phyloP scores from a whole-genome alignment of 2,329 filamentous ascomycete species.

The Fusarium penzigii region DNA sequence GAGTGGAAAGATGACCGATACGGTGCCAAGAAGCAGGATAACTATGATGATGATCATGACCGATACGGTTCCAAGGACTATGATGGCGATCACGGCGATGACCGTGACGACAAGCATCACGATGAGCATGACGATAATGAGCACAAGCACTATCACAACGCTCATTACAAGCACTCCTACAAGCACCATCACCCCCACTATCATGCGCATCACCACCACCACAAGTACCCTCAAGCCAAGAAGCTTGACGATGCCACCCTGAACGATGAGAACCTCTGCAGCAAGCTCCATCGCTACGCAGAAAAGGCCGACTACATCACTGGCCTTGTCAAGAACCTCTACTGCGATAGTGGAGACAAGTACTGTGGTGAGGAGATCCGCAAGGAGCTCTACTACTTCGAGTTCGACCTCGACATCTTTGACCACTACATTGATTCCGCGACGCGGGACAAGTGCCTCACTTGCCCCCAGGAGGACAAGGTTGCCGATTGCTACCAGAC shows the following conservation, averaged over 20 bases:
- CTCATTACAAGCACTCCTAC: conserved; percentile 4
- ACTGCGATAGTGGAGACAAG: conserved; percentile 7
- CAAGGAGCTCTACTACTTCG: conserved; percentile 27
- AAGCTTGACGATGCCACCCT: conserved; percentile 19
- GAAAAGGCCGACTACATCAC: conserved; percentile 26
- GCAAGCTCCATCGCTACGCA: conserved; percentile 25
- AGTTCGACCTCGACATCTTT: conserved; percentile 29
- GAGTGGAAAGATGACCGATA: background rate
- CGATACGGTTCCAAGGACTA: no score
- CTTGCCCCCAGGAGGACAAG: conserved; percentile 23
- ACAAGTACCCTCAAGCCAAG: conserved; percentile 15
- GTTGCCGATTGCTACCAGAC: conserved; percentile 29
- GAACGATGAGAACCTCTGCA: conserved; percentile 24
- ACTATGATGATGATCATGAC: conserved; percentile 1
- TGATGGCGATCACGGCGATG: no score
- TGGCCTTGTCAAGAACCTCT: conserved; percentile 16
- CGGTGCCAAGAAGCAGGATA: background rate
- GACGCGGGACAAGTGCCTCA: conserved; percentile 26
- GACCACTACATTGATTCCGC: conserved; percentile 30
- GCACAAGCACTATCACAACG: conserved; percentile 11
- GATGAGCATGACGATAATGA: conserved; percentile 7
- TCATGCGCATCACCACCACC: conserved; percentile 14
- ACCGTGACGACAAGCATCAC: conserved; percentile 6
- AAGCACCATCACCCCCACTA: conserved; percentile 13
- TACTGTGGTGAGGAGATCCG: conserved; percentile 21